Conservation (phyloP, 108 stramenopile genomes). For the Cyclostephanos tholiformis region DNA sequence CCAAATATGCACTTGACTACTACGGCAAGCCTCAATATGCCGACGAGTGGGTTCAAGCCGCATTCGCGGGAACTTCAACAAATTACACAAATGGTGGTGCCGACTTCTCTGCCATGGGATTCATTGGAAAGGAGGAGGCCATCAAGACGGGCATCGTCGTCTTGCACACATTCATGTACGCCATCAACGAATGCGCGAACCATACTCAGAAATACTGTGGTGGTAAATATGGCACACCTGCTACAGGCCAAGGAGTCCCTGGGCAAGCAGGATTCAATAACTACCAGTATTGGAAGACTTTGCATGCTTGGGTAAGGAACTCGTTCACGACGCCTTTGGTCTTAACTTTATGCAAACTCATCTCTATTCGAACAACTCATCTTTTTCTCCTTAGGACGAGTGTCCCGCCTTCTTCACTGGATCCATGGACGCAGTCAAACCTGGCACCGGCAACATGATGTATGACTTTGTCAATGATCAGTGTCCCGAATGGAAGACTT, state of each 20-base stretch:
- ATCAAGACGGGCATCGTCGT: background rate
- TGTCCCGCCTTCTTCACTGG: background rate
- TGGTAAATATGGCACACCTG: too few species aligned
- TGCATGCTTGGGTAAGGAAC: slow-evolving; percentile 2
- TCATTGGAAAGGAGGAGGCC: background rate
- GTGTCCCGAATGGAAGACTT: background rate
- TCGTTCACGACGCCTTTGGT: too few species aligned
- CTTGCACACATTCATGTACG: background rate
- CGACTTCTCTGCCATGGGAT: background rate
- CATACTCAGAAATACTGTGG: background rate
- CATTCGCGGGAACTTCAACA: background rate
- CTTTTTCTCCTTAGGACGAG: too few species aligned
- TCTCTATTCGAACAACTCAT: too few species aligned
- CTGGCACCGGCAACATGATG: background rate
- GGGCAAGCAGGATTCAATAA: background rate
- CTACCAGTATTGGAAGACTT: background rate
- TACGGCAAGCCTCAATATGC: background rate
- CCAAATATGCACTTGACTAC: background rate
- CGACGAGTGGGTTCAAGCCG: background rate
- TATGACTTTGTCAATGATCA: background rate
- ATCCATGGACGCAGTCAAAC: background rate
- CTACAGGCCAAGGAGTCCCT: background rate
- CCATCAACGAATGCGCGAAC: background rate
- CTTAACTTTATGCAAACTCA: too few species aligned
- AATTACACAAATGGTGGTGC: background rate